Evolutionary conservation across 2,329 filamentous ascomycete species (phyloP).

Genomic region (Paecilomyces variotii): DNA sequence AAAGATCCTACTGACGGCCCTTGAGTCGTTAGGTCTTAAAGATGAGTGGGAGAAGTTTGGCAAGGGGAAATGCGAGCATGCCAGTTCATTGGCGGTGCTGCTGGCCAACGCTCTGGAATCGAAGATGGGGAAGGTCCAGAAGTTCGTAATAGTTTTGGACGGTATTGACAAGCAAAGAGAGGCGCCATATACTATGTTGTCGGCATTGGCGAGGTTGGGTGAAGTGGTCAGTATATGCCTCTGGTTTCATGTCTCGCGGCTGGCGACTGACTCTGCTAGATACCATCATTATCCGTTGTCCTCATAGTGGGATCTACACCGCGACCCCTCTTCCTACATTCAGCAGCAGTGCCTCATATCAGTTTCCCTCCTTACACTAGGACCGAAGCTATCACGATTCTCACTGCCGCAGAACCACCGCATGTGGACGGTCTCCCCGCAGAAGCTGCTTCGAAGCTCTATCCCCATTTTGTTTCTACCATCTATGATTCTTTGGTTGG

Average conservation of each 20-base stretch:
- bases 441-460: slow-evolving; percentile 26
- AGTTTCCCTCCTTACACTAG: slow-evolving; percentile 81
- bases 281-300: slow-evolving; percentile 67
- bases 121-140: slow-evolving; percentile 29
- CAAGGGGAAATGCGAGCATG: slow-evolving; percentile 64
- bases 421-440: slow-evolving; percentile 21
- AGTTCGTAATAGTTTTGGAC: slow-evolving; percentile 80
- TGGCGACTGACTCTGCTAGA: slow-evolving; percentile 42
- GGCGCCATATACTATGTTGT: slow-evolving; percentile 66
- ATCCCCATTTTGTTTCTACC: slow-evolving; percentile 67
- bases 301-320: slow-evolving; percentile 66
- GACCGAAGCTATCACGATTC: slow-evolving; percentile 67
- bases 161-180: slow-evolving; percentile 80
- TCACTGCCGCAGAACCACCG: slow-evolving; percentile 49
- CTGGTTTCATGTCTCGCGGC: slow-evolving; percentile 1
- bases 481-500: slow-evolving; percentile 82
- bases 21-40: slow-evolving; percentile 27
- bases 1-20: slow-evolving; percentile 35
- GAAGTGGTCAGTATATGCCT: slow-evolving; percentile 56
- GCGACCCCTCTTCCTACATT: slow-evolving; percentile 60
- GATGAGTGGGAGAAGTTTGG: slow-evolving; percentile 38
- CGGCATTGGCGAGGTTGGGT: slow-evolving; percentile 71
- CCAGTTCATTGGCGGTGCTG: slow-evolving; percentile 68
- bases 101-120: slow-evolving; percentile 43
- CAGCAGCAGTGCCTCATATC: slow-evolving; percentile 64